A percentile compares a stretch with the other conserved stretches of the same genome.
These are phyloP conservation scores for Leccinum broughii DNA, from an alignment of 768 basidiomycete genomes.

Conservation along the genomic window DNA sequence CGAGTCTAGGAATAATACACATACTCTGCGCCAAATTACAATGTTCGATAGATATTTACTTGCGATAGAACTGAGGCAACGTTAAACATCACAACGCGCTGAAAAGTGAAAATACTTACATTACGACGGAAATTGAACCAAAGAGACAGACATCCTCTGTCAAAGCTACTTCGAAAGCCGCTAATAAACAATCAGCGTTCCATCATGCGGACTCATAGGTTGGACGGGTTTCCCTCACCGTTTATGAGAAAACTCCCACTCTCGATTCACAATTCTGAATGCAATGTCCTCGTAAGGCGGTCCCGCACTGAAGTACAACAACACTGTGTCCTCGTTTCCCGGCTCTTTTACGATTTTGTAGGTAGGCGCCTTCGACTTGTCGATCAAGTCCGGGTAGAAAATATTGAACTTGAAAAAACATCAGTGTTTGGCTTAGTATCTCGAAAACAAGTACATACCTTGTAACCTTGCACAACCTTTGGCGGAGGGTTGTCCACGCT, in stretches of 20 bases:
- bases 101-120: conserved; percentile 48
- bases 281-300: conserved; percentile 99
- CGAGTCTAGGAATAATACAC: conserved; percentile 18
- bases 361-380: conserved; percentile 95
- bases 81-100: conserved; percentile 17
- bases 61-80: conserved; percentile 71
- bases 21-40: conserved; percentile 18
- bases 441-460: conserved; percentile 45
- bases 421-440: conserved; percentile 7
- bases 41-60: conserved; percentile 43
- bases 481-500: conserved; percentile 99
- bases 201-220: conserved; percentile 10
- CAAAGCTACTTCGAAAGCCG: conserved; percentile 96
- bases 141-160: conserved; percentile 91
- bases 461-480: conserved; percentile 99
- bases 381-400: conserved; percentile 98
- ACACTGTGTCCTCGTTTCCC: conserved; percentile 92
- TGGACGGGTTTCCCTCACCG: conserved; percentile 47
- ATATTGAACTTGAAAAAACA: conserved; percentile 73
- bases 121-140: conserved; percentile 97
- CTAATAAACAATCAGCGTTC: conserved; percentile 40
- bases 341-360: conserved; percentile 94
- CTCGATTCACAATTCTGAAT: conserved; percentile 94
- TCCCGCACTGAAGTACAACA: conserved; percentile 92
- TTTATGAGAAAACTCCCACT: conserved; percentile 99